These are phyloP conservation scores for Alternaria arbusti DNA, from an alignment of 2,329 filamentous ascomycete genomes.

Conservation along the genomic window DNA sequence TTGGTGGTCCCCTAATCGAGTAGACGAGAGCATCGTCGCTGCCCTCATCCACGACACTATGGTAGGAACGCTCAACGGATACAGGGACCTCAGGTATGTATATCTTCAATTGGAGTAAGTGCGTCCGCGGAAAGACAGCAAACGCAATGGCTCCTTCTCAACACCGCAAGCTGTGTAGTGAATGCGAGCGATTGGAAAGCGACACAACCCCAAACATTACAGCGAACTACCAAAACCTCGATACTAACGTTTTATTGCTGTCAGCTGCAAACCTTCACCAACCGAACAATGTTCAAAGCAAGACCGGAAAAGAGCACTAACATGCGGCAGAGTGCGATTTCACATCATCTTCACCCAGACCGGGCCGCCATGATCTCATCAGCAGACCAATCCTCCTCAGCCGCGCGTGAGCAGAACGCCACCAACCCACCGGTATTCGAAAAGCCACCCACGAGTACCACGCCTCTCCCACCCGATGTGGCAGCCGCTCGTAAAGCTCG, in stretches of 20 bases:
- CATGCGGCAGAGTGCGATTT: background rate
- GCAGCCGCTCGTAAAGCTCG: constrained; percentile 14
- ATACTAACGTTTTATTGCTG: background rate
- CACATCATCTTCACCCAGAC: background rate
- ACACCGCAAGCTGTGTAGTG: background rate
- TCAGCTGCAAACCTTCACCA: background rate
- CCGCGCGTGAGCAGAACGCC: background rate
- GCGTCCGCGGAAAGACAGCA: background rate
- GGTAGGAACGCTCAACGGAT: background rate
- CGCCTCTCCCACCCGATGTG: constrained; percentile 16
- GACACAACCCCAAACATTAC: background rate
- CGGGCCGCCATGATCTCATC: background rate
- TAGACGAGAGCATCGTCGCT: background rate
- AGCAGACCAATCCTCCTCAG: background rate
- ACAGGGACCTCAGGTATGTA: background rate
- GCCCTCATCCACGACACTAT: background rate
- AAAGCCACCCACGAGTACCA: background rate
- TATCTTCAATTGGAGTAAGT: background rate
- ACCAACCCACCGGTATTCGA: background rate
- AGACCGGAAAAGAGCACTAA: background rate
- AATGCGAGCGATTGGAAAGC: background rate
- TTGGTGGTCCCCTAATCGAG: background rate
- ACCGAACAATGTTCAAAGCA: background rate
- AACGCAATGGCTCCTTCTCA: background rate
- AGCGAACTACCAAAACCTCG: background rate